Evolutionary conservation across 2,329 filamentous ascomycete genomes (phyloP).

Genomic region (Metarhizium rileyi): DNA sequence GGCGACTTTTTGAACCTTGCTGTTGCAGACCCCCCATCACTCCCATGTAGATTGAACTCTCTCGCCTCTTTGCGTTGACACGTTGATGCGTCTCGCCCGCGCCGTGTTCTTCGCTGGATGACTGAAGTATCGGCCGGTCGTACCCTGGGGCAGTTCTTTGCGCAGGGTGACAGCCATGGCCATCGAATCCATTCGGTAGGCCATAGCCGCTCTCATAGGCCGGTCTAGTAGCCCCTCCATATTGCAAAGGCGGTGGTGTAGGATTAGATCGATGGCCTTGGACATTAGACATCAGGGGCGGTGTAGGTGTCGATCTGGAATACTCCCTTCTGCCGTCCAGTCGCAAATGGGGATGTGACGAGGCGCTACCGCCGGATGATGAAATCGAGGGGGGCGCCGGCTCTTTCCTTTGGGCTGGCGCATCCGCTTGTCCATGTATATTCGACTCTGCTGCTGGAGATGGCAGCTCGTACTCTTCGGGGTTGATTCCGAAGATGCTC

Average conservation of each 20-base stretch:
- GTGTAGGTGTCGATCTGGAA: slow-evolving; percentile 37
- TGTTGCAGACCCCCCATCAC: slow-evolving; percentile 36
- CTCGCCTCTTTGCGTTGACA: slow-evolving; percentile 34
- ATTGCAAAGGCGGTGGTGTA: slow-evolving; percentile 30
- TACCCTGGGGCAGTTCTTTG: slow-evolving; percentile 23
- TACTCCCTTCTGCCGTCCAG: slow-evolving; percentile 19
- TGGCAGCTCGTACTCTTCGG: slow-evolving; percentile 53
- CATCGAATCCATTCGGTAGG: slow-evolving; percentile 16
- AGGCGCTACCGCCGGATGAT: slow-evolving; percentile 31
- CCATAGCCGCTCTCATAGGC: slow-evolving; percentile 36
- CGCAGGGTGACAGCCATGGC: slow-evolving; percentile 9
- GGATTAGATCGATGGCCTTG: slow-evolving; percentile 27
- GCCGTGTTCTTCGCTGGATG: slow-evolving; percentile 14
- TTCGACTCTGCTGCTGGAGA: slow-evolving; percentile 32
- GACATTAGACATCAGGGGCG: slow-evolving; percentile 30
- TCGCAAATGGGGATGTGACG: slow-evolving; percentile 40
- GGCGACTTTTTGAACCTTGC: slow-evolving; percentile 42
- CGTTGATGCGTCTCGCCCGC: slow-evolving; percentile 19
- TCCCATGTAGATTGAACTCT: slow-evolving; percentile 51
- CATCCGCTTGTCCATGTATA: slow-evolving; percentile 20
- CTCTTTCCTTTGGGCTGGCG: slow-evolving; percentile 20
- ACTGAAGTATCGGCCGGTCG: slow-evolving; percentile 27
- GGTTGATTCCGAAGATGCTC: slow-evolving; percentile 67
- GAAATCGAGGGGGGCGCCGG: slow-evolving; percentile 37
- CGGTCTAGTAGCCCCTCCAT: slow-evolving; percentile 24